A percentile compares a stretch with the other conserved stretches of the same genome.
phyloP scores from a whole-genome alignment of 2,329 filamentous ascomycete species.

The Pseudocercospora musae region DNA sequence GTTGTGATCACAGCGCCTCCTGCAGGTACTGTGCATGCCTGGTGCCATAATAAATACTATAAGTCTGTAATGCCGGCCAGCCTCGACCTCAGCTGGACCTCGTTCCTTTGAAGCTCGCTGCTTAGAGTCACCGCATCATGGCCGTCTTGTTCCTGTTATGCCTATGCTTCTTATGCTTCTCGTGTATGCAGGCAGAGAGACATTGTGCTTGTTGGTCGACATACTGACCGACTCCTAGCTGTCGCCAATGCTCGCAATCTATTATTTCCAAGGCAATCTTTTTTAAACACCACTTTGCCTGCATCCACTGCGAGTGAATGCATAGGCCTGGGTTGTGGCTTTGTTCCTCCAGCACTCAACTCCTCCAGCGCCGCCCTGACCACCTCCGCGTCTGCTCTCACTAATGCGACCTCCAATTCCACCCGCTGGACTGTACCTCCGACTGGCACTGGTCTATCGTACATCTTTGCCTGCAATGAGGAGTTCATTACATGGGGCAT shows the following conservation, averaged over 20 bases:
- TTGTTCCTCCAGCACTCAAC: not conserved
- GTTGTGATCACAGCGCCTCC: not conserved
- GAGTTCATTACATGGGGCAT: not conserved
- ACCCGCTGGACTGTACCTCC: not conserved
- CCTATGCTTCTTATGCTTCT: not conserved
- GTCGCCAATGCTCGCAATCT: not conserved
- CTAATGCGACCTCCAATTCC: not conserved
- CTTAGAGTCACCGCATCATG: not conserved
- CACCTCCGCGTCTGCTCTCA: not conserved
- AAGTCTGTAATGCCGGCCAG: too few species aligned
- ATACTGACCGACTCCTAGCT: not conserved
- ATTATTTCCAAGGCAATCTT: not conserved
- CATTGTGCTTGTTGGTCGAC: not conserved
- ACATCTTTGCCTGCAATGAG: not conserved
- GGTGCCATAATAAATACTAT: too few species aligned
- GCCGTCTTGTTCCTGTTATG: not conserved
- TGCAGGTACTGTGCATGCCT: too few species aligned
- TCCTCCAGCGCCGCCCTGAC: not conserved
- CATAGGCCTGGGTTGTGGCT: not conserved
- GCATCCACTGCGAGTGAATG: not conserved
- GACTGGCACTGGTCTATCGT: not conserved
- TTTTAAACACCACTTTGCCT: not conserved
- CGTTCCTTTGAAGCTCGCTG: not conserved
- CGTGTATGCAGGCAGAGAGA: not conserved
- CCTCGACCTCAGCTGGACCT: not conserved